Evolutionary conservation across 2,329 filamentous ascomycete genomes (phyloP), one percentile per base, ranked within the genome.

Genomic region (Cadophora sp.): DNA sequence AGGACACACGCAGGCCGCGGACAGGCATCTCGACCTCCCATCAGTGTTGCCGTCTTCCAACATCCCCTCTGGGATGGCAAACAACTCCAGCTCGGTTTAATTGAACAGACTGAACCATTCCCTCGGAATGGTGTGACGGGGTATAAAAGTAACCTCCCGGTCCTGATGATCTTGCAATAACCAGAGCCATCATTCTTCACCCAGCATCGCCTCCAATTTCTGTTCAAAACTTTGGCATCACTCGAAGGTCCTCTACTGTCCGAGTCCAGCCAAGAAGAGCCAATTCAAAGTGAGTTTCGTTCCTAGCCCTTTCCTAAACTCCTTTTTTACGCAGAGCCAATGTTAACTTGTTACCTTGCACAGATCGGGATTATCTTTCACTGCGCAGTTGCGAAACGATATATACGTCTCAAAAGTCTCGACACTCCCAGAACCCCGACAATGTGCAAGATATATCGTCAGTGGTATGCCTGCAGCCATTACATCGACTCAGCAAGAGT

Each of bases 101-200:
- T 62, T 72, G 68, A 70, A 68, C 65, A 70, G 66, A 61, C 67
- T 63, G 72, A 72, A 74, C 75, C 73, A 66, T 66, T 68, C 55
- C 67, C 65, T 74, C 73, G 75, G 74, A 71, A 76, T 76, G 70
- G 73, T 74, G 71, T 71, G 70, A 76, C 71, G 66, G 68, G 45
- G 60, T 76, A 76, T 76, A 76, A 75, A 76, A 76, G 71, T 68
- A 72, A 69, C 68, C 64, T 72, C 64, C 71, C 70, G 71, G 68
- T 69, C 66, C 70, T 65, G 68, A 69, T 73, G 65, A 68, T 53
- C 69, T 53, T 61, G 16, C 22, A 18, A 61, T 58, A 45, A 53
- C 11, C 50, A 33, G 55, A 65, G 36, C 43, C 24, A 55, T 64
- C 51, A 22, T 30, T 41, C 39, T 33, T 24, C 45, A 53, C 33